Conservation (phyloP, 2,329 filamentous ascomycete species). For the Ceratocystis variospora region DNA sequence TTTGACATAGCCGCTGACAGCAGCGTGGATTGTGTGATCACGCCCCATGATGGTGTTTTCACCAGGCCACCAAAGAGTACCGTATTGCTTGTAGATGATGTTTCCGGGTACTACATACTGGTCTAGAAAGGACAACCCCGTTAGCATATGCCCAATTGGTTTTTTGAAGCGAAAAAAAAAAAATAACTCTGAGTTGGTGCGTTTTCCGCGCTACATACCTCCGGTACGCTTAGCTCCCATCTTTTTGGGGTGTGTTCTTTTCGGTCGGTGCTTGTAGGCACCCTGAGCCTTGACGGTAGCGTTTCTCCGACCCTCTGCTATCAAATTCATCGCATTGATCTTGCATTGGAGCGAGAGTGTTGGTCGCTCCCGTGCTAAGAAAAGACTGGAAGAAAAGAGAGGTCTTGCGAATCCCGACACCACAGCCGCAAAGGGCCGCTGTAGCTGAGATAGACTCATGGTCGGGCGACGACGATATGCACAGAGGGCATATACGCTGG, state of each 20-base stretch:
- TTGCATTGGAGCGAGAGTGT: conserved; percentile 17
- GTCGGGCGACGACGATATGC: neutral
- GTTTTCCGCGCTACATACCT: conserved; percentile 38
- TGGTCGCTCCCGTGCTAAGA: conserved; percentile 21
- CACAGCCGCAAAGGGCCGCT: conserved; percentile 34
- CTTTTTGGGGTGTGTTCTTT: conserved; percentile 58
- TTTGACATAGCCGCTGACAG: conserved; percentile 76
- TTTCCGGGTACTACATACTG: conserved; percentile 91
- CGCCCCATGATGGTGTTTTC: conserved; percentile 92
- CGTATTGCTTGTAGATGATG: conserved; percentile 95
- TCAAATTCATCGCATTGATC: conserved; percentile 19
- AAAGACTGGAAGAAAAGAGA: conserved; percentile 16
- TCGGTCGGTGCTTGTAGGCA: conserved; percentile 50
- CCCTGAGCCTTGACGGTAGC: conserved; percentile 52
- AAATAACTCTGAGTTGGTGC: too few species aligned
- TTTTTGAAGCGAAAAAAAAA: too few species aligned
- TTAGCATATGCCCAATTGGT: neutral
- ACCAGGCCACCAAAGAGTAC: conserved; percentile 85
- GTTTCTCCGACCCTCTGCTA: conserved; percentile 34
- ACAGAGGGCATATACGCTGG: neutral
- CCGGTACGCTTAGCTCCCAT: conserved; percentile 87
- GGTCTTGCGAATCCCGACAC: conserved; percentile 24
- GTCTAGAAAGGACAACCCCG: conserved; percentile 36
- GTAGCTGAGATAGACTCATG: conserved; percentile 27
- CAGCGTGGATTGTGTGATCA: conserved; percentile 89